Percentiles rank a stretch among this genome's conserved stretches.
Evolutionary conservation across 805 yeast species (phyloP).

Genomic region (Kluyveromyces lactis): DNA sequence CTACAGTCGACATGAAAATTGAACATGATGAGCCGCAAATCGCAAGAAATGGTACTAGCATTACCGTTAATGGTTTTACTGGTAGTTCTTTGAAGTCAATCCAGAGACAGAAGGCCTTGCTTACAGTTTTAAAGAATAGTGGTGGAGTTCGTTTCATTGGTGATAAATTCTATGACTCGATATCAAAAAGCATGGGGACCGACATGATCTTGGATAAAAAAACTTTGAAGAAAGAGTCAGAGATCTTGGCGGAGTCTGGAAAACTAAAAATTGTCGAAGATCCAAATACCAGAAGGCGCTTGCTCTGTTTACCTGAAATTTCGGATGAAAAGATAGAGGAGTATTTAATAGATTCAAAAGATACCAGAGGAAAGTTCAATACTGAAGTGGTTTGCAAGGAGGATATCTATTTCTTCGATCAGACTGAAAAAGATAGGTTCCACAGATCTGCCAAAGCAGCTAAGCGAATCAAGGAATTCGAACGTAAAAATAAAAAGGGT

Average conservation of each 20-base stretch:
- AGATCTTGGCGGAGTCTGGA: constrained; percentile 16
- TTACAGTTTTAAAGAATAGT: constrained; percentile 34
- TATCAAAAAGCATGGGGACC: constrained; percentile 37
- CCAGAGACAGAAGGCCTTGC: constrained; percentile 36
- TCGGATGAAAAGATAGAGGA: constrained; percentile 12
- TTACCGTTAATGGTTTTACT: constrained; percentile 26
- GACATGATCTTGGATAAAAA: constrained; percentile 40
- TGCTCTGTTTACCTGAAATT: constrained; percentile 19
- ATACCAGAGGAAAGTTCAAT: constrained; percentile 17
- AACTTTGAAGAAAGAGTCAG: constrained; percentile 42
- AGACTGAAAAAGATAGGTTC: constrained; percentile 23
- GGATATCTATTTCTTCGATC: constrained; percentile 29
- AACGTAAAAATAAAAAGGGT: constrained; percentile 8
- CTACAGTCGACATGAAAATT: not conserved
- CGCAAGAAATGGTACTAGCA: not conserved
- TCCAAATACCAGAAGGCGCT: constrained; percentile 13
- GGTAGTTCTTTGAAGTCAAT: constrained; percentile 37
- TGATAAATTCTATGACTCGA: constrained; percentile 30
- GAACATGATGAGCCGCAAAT: not conserved
- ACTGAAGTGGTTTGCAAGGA: constrained; percentile 23
- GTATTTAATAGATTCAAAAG: constrained; percentile 21
- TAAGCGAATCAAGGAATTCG: constrained; percentile 24
- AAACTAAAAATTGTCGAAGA: constrained; percentile 17
- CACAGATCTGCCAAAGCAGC: constrained; percentile 24
- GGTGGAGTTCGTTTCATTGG: constrained; percentile 42